Base-by-base conservation (phyloP, 139 green algal species). In the Volvox reticuliferus region DNA sequence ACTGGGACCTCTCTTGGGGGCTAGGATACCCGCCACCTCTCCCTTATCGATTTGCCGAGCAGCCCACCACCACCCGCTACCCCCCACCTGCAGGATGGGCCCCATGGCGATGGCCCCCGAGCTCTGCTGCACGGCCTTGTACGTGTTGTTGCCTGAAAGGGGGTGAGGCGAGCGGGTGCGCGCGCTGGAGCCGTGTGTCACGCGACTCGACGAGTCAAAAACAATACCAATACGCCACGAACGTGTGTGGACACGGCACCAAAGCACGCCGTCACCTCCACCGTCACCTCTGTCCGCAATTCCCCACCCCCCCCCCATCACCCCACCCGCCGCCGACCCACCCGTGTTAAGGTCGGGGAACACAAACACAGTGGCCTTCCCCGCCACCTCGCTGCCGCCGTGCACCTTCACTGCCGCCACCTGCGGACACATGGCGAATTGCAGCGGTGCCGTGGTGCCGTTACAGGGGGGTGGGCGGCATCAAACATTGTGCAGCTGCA, bases 321-420 rank as follows among this genome's bases (percentile, higher is more conserved):
- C 21, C 71, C 71, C 32, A n/a, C 20, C 71, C 24, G 9, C 21
- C 71, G 17, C 71, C 24, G 14, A 82, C 77, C 55, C 81, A 93
- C 91, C 97, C 0, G 97, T 98, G 93, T 99, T 98, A 33, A 99
- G 95, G 89, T 99, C 97, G 0, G 97, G 97, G 96, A 99, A 99
- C 28, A 99, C 95, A 87, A 96, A 96, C 18, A 99, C 96, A 1
- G 89, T 98, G 37, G 97, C 97, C 75, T 94, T 89, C 9, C 96
- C 97, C 33, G 97, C 97, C 89, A 99, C 97, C 85, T 96, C 91
- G 76, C 82, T 95, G 12, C 88, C 73, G 35, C 78, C 89, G 93
- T 99, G 98, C 19, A 96, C 89, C 79, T 93, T 93, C 44, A 89
- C 85, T 16, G 85, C 85, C 22, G 90, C 90, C 21, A 93, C 89